These are phyloP conservation scores for Cyberlindnera subsufficiens DNA, from an alignment of 805 yeast genomes.

Conservation along the genomic window DNA sequence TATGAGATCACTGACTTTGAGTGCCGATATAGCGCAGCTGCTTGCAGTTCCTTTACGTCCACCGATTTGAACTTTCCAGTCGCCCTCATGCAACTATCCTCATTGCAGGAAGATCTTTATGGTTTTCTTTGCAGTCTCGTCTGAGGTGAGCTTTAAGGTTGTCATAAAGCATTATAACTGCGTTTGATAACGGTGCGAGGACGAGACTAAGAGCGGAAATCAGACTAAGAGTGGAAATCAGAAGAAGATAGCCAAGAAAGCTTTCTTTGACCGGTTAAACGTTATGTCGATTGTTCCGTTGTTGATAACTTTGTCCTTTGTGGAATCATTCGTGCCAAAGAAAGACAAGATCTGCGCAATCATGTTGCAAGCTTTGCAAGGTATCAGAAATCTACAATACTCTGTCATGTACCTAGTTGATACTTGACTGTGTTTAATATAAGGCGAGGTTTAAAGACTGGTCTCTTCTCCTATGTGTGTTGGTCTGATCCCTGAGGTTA, in stretches of 20 bases:
- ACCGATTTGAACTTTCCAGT: slow-evolving; percentile 54
- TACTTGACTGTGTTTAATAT: slow-evolving; percentile 93
- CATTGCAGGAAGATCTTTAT: too few relatives aligned
- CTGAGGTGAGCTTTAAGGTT: slow-evolving; percentile 87
- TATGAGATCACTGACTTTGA: too few relatives aligned
- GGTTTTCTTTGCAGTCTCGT: too few relatives aligned
- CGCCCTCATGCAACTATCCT: slow-evolving; percentile 67
- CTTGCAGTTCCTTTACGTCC: too few relatives aligned
- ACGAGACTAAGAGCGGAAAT: slow-evolving; percentile 55
- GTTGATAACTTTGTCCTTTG: slow-evolving; percentile 74
- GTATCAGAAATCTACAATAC: slow-evolving; percentile 99
- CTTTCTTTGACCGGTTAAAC: slow-evolving; percentile 90
- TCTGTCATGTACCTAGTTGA: slow-evolving; percentile 93
- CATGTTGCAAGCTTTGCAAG: slow-evolving; percentile 98
- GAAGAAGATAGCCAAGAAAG: slow-evolving; percentile 78
- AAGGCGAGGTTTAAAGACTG: slow-evolving; percentile 89
- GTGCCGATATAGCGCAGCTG: too few relatives aligned
- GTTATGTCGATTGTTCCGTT: too few relatives aligned
- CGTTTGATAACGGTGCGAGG: slow-evolving; percentile 55
- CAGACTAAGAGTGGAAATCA: slow-evolving; percentile 50
- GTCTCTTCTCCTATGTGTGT: slow-evolving; percentile 98
- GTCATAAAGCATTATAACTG: slow-evolving; percentile 75
- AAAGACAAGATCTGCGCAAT: slow-evolving; percentile 75
- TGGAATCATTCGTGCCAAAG: slow-evolving; percentile 71
- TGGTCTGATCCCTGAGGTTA: slow-evolving; percentile 99